These are phyloP conservation scores for Boletellus ananiceps DNA, from an alignment of 768 basidiomycete species.

Conservation along the genomic window DNA sequence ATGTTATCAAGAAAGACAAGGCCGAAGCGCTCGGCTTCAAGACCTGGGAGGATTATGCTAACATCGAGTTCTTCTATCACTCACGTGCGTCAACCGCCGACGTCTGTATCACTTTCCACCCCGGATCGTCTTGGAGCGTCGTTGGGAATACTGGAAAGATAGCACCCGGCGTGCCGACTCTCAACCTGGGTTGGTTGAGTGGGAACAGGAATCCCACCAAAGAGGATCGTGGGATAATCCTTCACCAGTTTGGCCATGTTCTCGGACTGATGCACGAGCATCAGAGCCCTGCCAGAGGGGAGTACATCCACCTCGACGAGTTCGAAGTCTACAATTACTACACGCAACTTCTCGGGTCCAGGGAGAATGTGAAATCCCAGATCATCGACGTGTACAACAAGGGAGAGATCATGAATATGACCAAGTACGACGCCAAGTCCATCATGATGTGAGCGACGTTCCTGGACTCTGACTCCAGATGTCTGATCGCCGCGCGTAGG, in stretches of 20 bases:
- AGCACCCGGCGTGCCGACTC: no score
- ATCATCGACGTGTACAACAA: background rate
- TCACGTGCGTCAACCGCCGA: no score
- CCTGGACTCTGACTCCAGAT: background rate
- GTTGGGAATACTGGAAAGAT: no score
- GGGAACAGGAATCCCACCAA: background rate
- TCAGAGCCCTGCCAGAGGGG: conserved; percentile 8
- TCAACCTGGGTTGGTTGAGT: no score
- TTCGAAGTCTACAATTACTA: background rate
- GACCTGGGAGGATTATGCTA: no score
- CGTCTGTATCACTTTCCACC: no score
- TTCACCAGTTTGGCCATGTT: conserved; percentile 16
- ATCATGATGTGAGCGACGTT: background rate
- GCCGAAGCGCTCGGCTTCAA: no score
- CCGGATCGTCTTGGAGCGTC: no score
- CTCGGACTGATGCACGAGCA: conserved; percentile 15
- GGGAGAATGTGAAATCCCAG: background rate
- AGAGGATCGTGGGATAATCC: conserved; percentile 5
- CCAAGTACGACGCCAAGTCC: background rate
- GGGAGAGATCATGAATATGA: background rate
- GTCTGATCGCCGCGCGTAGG: background rate
- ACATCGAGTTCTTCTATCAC: no score
- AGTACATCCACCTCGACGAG: background rate
- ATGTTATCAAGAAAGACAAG: no score
- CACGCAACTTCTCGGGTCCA: no score